Evolutionary conservation across 2,329 filamentous ascomycete species (phyloP), one percentile per base, ranked within the genome.

Genomic region (Ophiostoma ulmi): DNA sequence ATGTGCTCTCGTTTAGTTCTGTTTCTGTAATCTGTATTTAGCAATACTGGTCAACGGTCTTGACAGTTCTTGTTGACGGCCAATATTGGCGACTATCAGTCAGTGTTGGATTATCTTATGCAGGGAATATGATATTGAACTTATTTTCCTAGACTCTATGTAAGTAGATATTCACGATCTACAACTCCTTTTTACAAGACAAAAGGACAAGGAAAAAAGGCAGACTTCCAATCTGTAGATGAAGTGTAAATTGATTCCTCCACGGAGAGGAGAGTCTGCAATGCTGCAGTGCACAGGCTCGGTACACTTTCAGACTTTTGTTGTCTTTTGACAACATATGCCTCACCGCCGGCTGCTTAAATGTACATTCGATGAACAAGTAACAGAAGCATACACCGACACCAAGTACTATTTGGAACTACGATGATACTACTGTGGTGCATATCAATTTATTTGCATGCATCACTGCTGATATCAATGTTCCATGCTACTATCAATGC

Each of bases 261-360:
- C 8, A 11, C 38, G 38, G 38, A 39, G 38, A 10, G 38, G 10
- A 39, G 38, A 6, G 13, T 44, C 41, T 44, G 41, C 41, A 31
- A 31, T 44, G 17, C 41, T 44, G 41, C 41, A 44, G 20, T 44
- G 41, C 41, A 44, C 41, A 14, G 14, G 41, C 41, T 17, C 41
- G 41, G 41, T 14, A 44, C 5, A 14, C 41, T 14, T 44, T 13
- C 41, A 44, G 41, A 6, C 44, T 48, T 26, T 11, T 3, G 17
- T 26, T 48, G 44, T 17, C 17, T 13, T 44, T 44, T 44, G 44
- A 48, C 44, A 48, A 6, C n/a, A 26, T 58, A 58, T 58, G 52
- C 52, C 52, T 58, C 52, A 58, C 52, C 52, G 52, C 52, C 52
- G 52, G 20, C 52, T 58, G 52, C 31, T 58, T 26, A 26, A 22